Evolutionary conservation across 306 rosid genomes (phyloP), one percentile per base, ranked within the genome.

Genomic region (Neltuma alba): DNA sequence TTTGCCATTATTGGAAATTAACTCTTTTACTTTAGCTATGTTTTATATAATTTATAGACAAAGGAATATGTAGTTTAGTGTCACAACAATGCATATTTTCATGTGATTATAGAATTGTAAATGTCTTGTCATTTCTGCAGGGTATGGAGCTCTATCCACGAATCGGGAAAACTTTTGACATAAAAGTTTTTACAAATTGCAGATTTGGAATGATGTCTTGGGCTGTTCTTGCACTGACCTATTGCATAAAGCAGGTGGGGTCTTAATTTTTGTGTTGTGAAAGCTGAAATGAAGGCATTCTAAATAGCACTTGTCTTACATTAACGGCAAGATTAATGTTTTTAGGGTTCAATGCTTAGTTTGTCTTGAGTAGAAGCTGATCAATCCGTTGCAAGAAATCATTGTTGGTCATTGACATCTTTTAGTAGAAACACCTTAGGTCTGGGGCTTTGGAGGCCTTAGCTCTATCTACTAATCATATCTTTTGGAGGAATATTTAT

Each of bases 141-240:
- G 99, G 99, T 31, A 90, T 95, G 99, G 99, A 95, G 86, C 89
- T 95, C 76, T 93, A 95, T 86, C 99, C 99, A 23, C 96, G 99
- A 86, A 93, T 95, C 61, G 99, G 99, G 44, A 84, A 93, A 81
- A 21, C 85, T 82, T 93, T 95, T 85, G 99, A 95, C 77, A 93
- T 95, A 62, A 93, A 95, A 89, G 97, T 91, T 80, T 95, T 95
- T 87, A 95, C 99, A 48, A 95, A 95, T 89, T 89, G 97, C 91
- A 89, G 99, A 90, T 95, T 95, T 87, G 99, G 99, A 85, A 95
- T 95, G 99, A 95, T 95, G 99, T 93, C 98, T 15, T 95, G 99
- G 99, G 98, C 98, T 21, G 99, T 95, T 85, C 98, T 95, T 87
- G 94, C 99, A 47, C 63, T 95, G 77, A 95, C 99, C 72, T 95